Evolutionary conservation across 306 rosid genomes (phyloP).

Genomic region (Citrullus mucosospermus): DNA sequence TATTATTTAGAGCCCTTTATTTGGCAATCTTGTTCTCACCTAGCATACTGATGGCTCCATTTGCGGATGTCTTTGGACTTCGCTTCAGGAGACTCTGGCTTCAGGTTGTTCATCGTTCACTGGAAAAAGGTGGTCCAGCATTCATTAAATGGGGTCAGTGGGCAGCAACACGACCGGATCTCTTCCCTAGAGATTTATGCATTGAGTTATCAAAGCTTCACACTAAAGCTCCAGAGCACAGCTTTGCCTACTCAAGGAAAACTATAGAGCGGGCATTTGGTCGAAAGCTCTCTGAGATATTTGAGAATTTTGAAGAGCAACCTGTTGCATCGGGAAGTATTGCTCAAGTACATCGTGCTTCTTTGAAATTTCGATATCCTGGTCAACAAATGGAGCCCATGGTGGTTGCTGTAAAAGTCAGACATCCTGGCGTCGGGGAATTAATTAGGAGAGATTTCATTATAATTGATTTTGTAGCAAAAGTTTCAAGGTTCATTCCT

Average conservation of each 20-base stretch:
- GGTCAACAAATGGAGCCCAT: conserved; percentile 68
- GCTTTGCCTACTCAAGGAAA: conserved; percentile 78
- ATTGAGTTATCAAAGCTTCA: conserved; percentile 75
- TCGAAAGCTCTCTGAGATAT: conserved; percentile 70
- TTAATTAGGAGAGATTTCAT: conserved; percentile 90
- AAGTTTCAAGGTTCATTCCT: conserved; percentile 61
- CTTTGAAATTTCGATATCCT: conserved; percentile 71
- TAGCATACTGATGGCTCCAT: conserved; percentile 74
- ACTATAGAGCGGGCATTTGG: conserved; percentile 89
- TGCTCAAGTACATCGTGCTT: conserved; percentile 95
- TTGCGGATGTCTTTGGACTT: conserved; percentile 59
- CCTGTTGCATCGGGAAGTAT: conserved; percentile 99
- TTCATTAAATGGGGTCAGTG: conserved; percentile 99
- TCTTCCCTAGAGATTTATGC: conserved; percentile 90
- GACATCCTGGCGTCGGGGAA: conserved; percentile 98
- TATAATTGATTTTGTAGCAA: conserved; percentile 68
- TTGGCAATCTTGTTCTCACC: conserved; percentile 76
- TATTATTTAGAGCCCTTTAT: conserved; percentile 64
- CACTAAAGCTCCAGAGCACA: conserved; percentile 92
- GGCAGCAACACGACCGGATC: conserved; percentile 99
- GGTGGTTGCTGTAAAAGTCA: conserved; percentile 86
- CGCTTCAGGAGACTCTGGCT: conserved; percentile 73
- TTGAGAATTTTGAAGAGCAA: conserved; percentile 81
- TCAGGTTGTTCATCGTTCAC: conserved; percentile 57
- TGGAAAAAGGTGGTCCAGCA: conserved; percentile 90